Percentiles rank a stretch among this genome's conserved stretches.
Evolutionary conservation across 2,329 filamentous ascomycete species (phyloP).

Genomic region (Epichloe baconii): DNA sequence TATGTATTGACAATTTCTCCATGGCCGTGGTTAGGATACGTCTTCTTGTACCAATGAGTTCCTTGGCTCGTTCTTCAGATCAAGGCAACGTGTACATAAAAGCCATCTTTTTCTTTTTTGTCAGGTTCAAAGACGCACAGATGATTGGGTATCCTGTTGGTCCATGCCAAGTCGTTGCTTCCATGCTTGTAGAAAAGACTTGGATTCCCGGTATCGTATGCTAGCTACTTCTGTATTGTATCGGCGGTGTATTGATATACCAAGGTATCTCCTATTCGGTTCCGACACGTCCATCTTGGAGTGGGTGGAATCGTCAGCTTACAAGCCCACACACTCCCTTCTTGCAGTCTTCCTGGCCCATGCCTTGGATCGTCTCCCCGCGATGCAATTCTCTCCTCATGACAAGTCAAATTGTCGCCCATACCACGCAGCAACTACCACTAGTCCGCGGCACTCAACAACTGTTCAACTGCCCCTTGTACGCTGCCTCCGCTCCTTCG

Average conservation of each 20-base stretch:
- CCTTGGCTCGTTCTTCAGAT: too few species aligned
- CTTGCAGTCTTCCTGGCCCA: background rate
- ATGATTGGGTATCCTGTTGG: too few species aligned
- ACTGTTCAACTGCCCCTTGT: constrained; percentile 74
- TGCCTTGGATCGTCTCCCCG: background rate
- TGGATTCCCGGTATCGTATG: too few species aligned
- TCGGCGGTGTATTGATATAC: background rate
- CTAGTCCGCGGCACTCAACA: constrained; percentile 32
- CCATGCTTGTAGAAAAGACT: too few species aligned
- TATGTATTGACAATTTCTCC: too few species aligned
- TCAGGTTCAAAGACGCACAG: too few species aligned
- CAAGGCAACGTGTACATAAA: too few species aligned
- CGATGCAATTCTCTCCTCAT: background rate
- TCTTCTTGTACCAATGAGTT: too few species aligned
- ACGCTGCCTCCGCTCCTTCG: constrained; percentile 85
- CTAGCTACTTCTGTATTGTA: background rate
- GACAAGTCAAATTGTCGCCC: background rate
- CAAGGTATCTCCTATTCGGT: background rate
- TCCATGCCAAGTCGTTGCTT: too few species aligned
- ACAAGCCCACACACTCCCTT: background rate
- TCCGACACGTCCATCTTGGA: background rate
- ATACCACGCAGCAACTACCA: background rate
- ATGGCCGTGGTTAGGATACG: too few species aligned
- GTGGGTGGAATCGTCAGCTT: background rate
- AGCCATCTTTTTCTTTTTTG: too few species aligned